Percentiles rank a stretch among this genome's conserved stretches.
phyloP scores from a whole-genome alignment of 768 basidiomycete species.

The Lyophyllum shimeji region DNA sequence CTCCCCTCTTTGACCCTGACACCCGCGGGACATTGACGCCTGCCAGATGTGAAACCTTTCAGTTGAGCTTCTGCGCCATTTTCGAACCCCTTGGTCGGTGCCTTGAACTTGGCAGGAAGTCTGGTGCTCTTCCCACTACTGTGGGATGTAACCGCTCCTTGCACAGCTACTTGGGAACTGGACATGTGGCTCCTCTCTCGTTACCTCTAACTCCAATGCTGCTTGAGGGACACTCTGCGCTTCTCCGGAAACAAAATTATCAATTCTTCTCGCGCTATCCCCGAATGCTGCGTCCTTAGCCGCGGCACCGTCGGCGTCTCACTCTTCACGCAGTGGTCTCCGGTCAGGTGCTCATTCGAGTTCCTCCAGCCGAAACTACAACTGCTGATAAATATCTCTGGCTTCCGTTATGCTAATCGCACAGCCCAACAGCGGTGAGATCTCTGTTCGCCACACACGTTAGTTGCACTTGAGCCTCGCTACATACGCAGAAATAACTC shows the following conservation, averaged over 20 bases:
- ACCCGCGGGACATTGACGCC: neutral
- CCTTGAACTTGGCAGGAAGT: neutral
- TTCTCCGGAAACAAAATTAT: no score
- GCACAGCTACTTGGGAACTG: neutral
- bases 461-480: no score
- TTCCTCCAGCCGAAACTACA: neutral
- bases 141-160: neutral
- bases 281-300: neutral
- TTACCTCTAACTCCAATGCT: neutral
- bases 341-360: neutral
- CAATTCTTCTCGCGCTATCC: slow-evolving; percentile 9
- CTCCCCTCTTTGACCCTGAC: slow-evolving; percentile 2
- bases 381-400: neutral
- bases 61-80: neutral
- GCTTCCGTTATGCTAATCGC: neutral
- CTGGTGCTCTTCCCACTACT: neutral
- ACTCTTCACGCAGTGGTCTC: neutral
- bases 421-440: neutral
- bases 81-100: slow-evolving; percentile 1
- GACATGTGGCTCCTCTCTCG: neutral
- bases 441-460: slow-evolving; percentile 2
- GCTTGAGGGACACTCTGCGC: neutral
- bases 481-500: neutral
- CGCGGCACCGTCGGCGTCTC: neutral
- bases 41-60: slow-evolving; percentile 13